Evolutionary conservation across 2,329 filamentous ascomycete genomes (phyloP), one percentile per base, ranked within the genome.

Genomic region (Cercospora janseana): DNA sequence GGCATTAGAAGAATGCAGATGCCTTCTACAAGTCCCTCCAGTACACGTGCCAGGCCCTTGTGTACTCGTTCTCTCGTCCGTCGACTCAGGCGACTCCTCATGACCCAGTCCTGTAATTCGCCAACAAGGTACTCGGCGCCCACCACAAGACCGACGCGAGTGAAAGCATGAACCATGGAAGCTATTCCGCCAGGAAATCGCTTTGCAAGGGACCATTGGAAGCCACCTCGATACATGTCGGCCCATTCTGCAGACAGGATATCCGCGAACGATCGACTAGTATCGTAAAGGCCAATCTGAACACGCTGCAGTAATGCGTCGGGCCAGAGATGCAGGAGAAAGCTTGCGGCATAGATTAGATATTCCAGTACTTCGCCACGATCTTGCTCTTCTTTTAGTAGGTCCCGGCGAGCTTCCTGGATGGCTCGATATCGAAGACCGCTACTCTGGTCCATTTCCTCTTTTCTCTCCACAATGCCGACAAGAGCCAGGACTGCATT

Each of bases 401-500:
- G 24, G 3, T 23, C 16, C 15, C 53, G 43, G 4, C 59, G 56
- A 12, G 37, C 48, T 18, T 59, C 38, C 4, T 56, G 50, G 6
- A 50, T 51, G 21, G 47, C 24, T 4, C 41, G 35, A 21, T 44
- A 35, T 3, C 49, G 46, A n/a, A 32, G 27, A 20, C 51, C 50
- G n/a, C 53, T 47, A 15, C 21, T 29, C n/a, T 48, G 46, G 27
- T 56, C 48, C 12, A 38, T 49, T 23, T 51, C 16, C 29, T 63
- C 50, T 38, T 63, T 70, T 50, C 70, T 63, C 57, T 75, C 72
- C 0, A 76, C 70, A 1, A 76, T 72, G 15, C 74, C 74, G 7
- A 76, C 71, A 0, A 74, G 69, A 15, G 69, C 71, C 4, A 76
- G 66, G 1, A 75, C 69, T 55, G 75, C 72, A 37, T 77, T 77